Evolutionary conservation across 495 filamentous ascomycete genomes (phyloP), one percentile per base, ranked within the genome.

Genomic region (Penicillium paxilli): DNA sequence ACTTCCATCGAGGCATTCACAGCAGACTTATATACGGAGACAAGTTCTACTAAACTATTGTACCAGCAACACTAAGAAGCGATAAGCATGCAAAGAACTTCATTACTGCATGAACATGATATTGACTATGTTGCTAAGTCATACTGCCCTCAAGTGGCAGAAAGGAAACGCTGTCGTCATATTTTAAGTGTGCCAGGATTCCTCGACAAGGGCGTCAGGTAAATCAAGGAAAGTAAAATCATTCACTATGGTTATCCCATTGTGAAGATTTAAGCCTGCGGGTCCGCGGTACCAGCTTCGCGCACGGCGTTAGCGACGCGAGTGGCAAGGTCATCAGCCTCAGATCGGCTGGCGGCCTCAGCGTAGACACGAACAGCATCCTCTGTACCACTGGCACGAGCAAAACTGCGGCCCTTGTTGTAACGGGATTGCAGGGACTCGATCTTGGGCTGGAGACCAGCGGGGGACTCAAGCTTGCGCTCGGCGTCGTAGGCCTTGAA

Each of bases 301-400:
- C 71, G 66, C 5, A 96, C 87, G 47, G 94, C 83, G 41, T 82
- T 81, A 5, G 89, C 85, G 26, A 96, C 89, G 57, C 90, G 85
- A 44, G 84, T 86, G 33, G 91, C 91, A 37, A 96, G 80, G 65
- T 95, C 91, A 62, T 94, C 90, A 0, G 90, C 88, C 64, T 96
- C 90, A 3, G 83, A 84, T 48, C 86, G 83, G 53, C 87, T 92
- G 6, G 88, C 91, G 14, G 94, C 94, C 72, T 98, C 94, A n/a
- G 92, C 92, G 70, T 98, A 98, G 20, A 98, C 92, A 58, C 94
- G 80, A 52, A 96, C 91, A 1, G 91, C 94, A 72, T 98, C 94
- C 71, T 98, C 94, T 1, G 94, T 98, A 30, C 94, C 94, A 56
- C 87, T 92, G 20, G 94, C 91, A 58, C 94, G 85, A 22, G 91